Conservation (phyloP, 2,329 filamentous ascomycete species). For the Paraconiothyrium brasiliense region DNA sequence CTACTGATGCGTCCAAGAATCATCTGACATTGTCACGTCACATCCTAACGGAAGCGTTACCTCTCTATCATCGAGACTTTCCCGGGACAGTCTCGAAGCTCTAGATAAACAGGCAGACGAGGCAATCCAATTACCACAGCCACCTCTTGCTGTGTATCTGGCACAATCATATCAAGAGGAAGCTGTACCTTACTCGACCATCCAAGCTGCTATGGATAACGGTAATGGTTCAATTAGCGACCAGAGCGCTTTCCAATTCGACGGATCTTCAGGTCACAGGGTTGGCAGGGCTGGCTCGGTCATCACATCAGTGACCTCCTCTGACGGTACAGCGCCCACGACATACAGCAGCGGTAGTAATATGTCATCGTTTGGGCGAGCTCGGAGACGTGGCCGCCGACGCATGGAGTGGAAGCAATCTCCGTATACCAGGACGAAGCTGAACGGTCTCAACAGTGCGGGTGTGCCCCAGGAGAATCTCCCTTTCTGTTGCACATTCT, state of each 20-base stretch:
- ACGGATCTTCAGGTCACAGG: slow-evolving; percentile 36
- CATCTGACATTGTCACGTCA: slow-evolving; percentile 9
- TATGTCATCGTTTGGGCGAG: slow-evolving; percentile 46
- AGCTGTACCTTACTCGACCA: slow-evolving; percentile 35
- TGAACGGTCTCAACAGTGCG: slow-evolving; percentile 42
- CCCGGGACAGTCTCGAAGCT: slow-evolving; percentile 42
- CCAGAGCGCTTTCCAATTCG: slow-evolving; percentile 31
- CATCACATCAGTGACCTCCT: slow-evolving; percentile 44
- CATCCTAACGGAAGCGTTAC: slow-evolving; percentile 17
- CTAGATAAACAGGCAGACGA: slow-evolving; percentile 35
- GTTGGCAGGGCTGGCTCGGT: slow-evolving; percentile 36
- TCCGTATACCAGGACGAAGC: slow-evolving; percentile 37
- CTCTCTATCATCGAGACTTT: slow-evolving; percentile 35
- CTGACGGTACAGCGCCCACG: slow-evolving; percentile 44
- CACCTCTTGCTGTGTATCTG: slow-evolving; percentile 45
- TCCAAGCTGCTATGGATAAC: slow-evolving; percentile 43
- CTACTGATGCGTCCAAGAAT: slow-evolving; percentile 19
- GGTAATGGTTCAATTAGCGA: slow-evolving; percentile 31
- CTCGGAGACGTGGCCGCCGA: slow-evolving; percentile 45
- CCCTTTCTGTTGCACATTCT: slow-evolving; percentile 50
- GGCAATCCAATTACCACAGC: slow-evolving; percentile 35
- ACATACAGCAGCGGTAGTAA: slow-evolving; percentile 46
- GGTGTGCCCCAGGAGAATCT: slow-evolving; percentile 43
- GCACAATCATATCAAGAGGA: slow-evolving; percentile 48
- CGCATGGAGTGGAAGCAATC: slow-evolving; percentile 48